Base-by-base conservation (phyloP, 1,284 basidiomycete genomes). In the Naganishia sp. region DNA sequence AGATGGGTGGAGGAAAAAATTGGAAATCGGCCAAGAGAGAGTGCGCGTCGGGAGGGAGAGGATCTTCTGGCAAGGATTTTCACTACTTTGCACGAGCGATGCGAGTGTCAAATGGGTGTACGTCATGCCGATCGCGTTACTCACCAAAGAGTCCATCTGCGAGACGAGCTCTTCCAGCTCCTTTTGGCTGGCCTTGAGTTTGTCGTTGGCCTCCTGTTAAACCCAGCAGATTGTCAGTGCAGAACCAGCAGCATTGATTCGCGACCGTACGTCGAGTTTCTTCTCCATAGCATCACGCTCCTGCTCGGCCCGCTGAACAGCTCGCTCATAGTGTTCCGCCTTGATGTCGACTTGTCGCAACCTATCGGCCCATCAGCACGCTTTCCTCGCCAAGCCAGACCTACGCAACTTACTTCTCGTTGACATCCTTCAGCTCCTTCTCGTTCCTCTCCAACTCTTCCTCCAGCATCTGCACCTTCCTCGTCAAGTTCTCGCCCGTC, bases 301-400 rank as follows among this genome's bases (percentile, higher is more conserved):
- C 78, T 91, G 88, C 80, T 98, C 94, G 67, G 87, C 83, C 63
- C 90, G 86, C 72, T 87, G 84, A 25, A 97, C 87, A 77, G 96
- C 92, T 64, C 94, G 87, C 82, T 98, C 95, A 80, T 94, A 96
- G 84, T 98, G 93, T 81, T 99, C 96, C 25, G 96, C 94, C 84
- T 98, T 98, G 81, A 99, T 90, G 79, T 99, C 96, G 66, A 95
- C 92, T 79, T 97, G 93, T 72, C 96, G 86, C 73, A 99, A 85
- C 81, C 94, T 98, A 75, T 49, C 31, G 67, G 39, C 55, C n/a
- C 7, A 50, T 67, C 57, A 67, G 50, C 53, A 46, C 45, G 51
- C n/a, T 25, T 47, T 31, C 39, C 18, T 51, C 50, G 32, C 46
- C 47, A 41, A 53, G 28, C 45, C 51, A 41, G 43, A 53, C 50